Percentiles rank a stretch among this genome's conserved stretches.
phyloP scores from a whole-genome alignment of 2,329 filamentous ascomycete genomes.

The Trichoderma simmonsii region DNA sequence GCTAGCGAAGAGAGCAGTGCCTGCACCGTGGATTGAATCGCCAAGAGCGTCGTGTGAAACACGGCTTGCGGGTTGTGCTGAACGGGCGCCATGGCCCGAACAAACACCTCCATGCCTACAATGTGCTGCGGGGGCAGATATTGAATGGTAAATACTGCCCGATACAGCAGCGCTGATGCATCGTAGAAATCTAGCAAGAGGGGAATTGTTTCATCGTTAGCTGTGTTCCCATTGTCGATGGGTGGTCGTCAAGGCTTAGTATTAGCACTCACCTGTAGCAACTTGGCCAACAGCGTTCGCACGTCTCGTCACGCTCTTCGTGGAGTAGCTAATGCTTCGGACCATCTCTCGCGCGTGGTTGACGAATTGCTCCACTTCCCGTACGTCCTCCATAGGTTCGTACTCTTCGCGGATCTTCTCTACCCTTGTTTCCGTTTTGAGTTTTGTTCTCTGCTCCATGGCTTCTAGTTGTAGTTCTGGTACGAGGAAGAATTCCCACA shows the following conservation, averaged over 20 bases:
- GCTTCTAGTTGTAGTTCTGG: conserved; percentile 87
- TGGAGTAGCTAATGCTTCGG: conserved; percentile 77
- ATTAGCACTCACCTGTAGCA: conserved; percentile 49
- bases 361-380: conserved; percentile 90
- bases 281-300: conserved; percentile 70
- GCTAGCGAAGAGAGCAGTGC: conserved; percentile 77
- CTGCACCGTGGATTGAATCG: conserved; percentile 78
- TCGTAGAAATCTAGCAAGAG: conserved; percentile 62
- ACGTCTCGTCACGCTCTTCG: conserved; percentile 75
- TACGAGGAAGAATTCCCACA: conserved; percentile 98
- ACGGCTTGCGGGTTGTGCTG: conserved; percentile 70
- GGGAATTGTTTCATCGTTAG: background rate
- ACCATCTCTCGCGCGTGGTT: conserved; percentile 88
- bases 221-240: background rate
- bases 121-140: conserved; percentile 69
- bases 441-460: conserved; percentile 82
- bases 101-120: conserved; percentile 69
- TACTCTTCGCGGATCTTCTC: conserved; percentile 90
- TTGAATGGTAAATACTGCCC: conserved; percentile 51
- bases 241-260: background rate
- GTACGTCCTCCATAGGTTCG: conserved; percentile 75
- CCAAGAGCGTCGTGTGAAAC: conserved; percentile 74
- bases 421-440: conserved; percentile 77
- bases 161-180: conserved; percentile 54
- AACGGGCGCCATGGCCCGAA: conserved; percentile 59